phyloP scores from a whole-genome alignment of 176 grass and related monocot species.

The Ensete ventricosum region DNA sequence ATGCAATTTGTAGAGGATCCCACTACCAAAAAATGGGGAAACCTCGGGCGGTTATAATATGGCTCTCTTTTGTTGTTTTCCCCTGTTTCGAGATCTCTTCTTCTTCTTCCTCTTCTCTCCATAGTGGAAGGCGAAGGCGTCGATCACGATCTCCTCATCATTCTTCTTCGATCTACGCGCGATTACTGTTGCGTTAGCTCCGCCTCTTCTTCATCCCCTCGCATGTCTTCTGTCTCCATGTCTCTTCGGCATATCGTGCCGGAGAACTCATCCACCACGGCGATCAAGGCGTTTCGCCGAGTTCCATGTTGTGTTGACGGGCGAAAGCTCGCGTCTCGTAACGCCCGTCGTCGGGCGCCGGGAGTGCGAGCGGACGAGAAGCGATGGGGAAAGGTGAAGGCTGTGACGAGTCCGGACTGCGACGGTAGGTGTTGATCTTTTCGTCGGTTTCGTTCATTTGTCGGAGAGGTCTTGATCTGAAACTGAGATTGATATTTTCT shows the following conservation, averaged over 20 bases:
- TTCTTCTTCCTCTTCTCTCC: too few species aligned
- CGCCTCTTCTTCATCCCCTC: not conserved
- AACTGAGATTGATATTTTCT: not conserved
- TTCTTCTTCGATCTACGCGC: not conserved
- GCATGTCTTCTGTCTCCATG: not conserved
- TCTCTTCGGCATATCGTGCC: not conserved
- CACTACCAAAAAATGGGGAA: too few species aligned
- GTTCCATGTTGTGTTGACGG: not conserved
- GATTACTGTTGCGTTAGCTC: not conserved
- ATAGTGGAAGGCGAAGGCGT: too few species aligned
- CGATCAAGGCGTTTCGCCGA: not conserved
- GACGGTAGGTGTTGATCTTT: not conserved
- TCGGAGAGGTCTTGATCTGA: not conserved
- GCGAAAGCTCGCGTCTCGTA: not conserved
- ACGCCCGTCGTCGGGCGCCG: not conserved
- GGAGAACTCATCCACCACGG: not conserved
- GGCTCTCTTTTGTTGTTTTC: too few species aligned
- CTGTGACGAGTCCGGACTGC: not conserved
- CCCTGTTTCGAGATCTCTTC: too few species aligned
- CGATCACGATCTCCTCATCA: too few species aligned
- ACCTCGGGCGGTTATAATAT: too few species aligned
- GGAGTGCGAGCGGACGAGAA: not conserved
- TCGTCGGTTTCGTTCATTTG: not conserved
- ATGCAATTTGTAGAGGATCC: too few species aligned
- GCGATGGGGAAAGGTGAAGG: not conserved